Evolutionary conservation across 2,329 filamentous ascomycete species (phyloP).

Genomic region (Calycina herbarum): DNA sequence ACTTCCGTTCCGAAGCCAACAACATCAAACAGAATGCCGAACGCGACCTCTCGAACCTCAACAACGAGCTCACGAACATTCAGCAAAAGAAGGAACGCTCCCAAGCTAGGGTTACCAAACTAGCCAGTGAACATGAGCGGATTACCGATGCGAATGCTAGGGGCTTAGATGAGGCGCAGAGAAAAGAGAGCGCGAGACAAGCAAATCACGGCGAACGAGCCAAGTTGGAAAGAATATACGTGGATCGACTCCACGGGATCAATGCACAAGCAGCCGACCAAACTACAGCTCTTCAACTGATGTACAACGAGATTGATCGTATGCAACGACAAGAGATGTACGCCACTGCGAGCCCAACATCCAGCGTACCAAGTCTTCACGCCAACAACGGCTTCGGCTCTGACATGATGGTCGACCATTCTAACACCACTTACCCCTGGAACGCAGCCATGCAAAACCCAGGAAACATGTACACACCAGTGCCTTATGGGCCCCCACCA

Average conservation of each 20-base stretch:
- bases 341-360: constrained; percentile 22
- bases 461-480: constrained; percentile 14
- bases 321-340: constrained; percentile 21
- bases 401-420: constrained; percentile 20
- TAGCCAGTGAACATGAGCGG: constrained; percentile 70
- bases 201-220: constrained; percentile 32
- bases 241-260: constrained; percentile 27
- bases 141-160: constrained; percentile 66
- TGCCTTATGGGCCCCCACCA: constrained; percentile 13
- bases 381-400: constrained; percentile 6
- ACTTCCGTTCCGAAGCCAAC: constrained; percentile 54
- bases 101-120: constrained; percentile 67
- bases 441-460: constrained; percentile 22
- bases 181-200: constrained; percentile 33
- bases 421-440: constrained; percentile 26
- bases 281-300: constrained; percentile 16
- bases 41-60: constrained; percentile 60
- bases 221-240: constrained; percentile 30
- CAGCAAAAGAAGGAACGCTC: constrained; percentile 73
- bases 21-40: constrained; percentile 62
- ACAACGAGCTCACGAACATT: constrained; percentile 62
- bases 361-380: constrained; percentile 27
- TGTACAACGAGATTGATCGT: constrained; percentile 16
- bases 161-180: constrained; percentile 44
- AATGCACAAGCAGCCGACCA: constrained; percentile 22